Conservation (phyloP, 305 asterid species). For the Caryopteris hybrid region DNA sequence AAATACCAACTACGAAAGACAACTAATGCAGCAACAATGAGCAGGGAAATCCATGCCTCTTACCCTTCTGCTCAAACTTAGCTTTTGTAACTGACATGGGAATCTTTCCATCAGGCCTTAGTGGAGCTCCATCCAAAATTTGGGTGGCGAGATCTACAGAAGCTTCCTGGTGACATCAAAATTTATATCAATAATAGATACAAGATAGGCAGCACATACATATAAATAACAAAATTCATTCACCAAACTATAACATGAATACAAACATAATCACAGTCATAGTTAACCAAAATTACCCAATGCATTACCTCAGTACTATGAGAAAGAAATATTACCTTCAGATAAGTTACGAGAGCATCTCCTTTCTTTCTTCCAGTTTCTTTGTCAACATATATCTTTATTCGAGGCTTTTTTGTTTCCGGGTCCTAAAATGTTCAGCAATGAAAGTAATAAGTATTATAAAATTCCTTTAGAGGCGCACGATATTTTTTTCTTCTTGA, state of each 20-base stretch:
- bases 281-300: slow-evolving; percentile 1
- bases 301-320: slow-evolving; percentile 3
- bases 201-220: slow-evolving; percentile 16
- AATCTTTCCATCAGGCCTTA: slow-evolving; percentile 68
- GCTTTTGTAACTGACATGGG: slow-evolving; percentile 82
- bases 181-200: not conserved
- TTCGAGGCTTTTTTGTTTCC: slow-evolving; percentile 85
- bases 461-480: not conserved
- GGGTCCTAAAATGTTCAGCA: slow-evolving; percentile 57
- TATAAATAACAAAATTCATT: not conserved
- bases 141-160: slow-evolving; percentile 85
- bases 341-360: slow-evolving; percentile 87
- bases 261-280: no score
- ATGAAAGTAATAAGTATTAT: slow-evolving; percentile 20
- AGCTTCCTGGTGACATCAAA: slow-evolving; percentile 59
- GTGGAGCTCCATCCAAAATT: slow-evolving; percentile 83
- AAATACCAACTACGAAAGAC: not conserved
- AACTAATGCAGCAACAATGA: slow-evolving; percentile 11
- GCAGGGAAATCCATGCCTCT: slow-evolving; percentile 1
- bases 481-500: not conserved
- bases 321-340: slow-evolving; percentile 58
- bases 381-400: slow-evolving; percentile 83
- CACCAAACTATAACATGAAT: no score
- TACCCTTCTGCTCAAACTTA: slow-evolving; percentile 94
- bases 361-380: slow-evolving; percentile 86